A percentile compares a stretch with the other conserved stretches of the same genome.
phyloP scores from a whole-genome alignment of 2,329 filamentous ascomycete species.

The Onygenales sp. region DNA sequence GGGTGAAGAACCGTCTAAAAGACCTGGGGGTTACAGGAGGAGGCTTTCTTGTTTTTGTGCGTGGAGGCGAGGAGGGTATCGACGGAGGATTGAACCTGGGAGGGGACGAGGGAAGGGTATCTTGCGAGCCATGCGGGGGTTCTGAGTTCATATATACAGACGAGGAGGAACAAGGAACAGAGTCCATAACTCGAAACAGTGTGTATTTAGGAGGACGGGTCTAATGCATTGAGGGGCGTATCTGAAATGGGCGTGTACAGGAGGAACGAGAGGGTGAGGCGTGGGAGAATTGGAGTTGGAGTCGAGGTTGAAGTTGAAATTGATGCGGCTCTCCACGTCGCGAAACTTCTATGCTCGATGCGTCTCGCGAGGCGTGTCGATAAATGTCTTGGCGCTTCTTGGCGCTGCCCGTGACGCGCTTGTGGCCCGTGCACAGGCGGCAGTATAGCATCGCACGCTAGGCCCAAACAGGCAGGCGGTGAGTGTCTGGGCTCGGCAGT shows the following conservation, averaged over 20 bases:
- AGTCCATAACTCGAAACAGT: conserved; percentile 1
- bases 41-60: conserved; percentile 33
- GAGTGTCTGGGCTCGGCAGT: conserved; percentile 1
- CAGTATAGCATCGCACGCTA: background rate
- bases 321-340: background rate
- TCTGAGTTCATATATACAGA: background rate
- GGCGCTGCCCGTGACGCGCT: conserved; percentile 1
- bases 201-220: background rate
- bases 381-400: conserved; percentile 4
- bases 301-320: background rate
- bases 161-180: background rate
- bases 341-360: background rate
- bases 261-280: background rate
- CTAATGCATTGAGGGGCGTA: background rate
- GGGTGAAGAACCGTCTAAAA: conserved; percentile 44
- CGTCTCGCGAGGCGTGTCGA: background rate
- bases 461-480: conserved; percentile 1
- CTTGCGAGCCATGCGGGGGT: conserved; percentile 2
- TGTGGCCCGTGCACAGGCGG: background rate
- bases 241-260: background rate
- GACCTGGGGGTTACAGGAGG: conserved; percentile 42
- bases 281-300: background rate
- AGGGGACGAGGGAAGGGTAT: conserved; percentile 11
- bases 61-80: conserved; percentile 34
- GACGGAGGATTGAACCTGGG: conserved; percentile 15